Evolutionary conservation across 1,284 basidiomycete genomes (phyloP).

Genomic region (Tilletia caries): DNA sequence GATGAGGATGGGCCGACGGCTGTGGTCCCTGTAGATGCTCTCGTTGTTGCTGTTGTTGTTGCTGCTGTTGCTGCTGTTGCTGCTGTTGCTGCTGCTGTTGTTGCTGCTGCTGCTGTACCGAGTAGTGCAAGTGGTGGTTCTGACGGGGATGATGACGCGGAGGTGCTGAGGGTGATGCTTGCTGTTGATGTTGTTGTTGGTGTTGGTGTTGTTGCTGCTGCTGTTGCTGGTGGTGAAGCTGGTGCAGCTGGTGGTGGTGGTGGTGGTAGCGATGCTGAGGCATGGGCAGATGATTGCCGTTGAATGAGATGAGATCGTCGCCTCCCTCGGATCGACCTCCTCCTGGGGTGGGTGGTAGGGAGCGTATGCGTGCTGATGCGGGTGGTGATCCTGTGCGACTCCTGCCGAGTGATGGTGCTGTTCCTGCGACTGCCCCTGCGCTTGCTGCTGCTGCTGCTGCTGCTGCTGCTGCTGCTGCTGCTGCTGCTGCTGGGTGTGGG

Average conservation of each 20-base stretch:
- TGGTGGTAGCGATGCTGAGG: neutral
- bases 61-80: neutral
- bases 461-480: too few species aligned
- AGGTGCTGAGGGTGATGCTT: neutral
- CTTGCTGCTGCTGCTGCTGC: too few species aligned
- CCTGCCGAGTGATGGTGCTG: neutral
- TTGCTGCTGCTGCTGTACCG: neutral
- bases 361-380: too few species aligned
- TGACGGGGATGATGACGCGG: neutral
- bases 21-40: neutral
- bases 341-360: too few species aligned
- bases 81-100: conserved; percentile 1
- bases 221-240: neutral
- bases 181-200: conserved; percentile 1
- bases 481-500: neutral
- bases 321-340: too few species aligned
- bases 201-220: conserved; percentile 2
- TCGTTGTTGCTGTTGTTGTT: neutral
- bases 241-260: neutral
- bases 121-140: neutral
- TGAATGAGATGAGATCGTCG: too few species aligned
- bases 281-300: too few species aligned
- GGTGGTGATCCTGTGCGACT: conserved; percentile 7
- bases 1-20: neutral
- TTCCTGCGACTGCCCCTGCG: neutral